Evolutionary conservation across 495 filamentous ascomycete genomes (phyloP), one percentile per base, ranked within the genome.

Genomic region (Peziza echinospora): DNA sequence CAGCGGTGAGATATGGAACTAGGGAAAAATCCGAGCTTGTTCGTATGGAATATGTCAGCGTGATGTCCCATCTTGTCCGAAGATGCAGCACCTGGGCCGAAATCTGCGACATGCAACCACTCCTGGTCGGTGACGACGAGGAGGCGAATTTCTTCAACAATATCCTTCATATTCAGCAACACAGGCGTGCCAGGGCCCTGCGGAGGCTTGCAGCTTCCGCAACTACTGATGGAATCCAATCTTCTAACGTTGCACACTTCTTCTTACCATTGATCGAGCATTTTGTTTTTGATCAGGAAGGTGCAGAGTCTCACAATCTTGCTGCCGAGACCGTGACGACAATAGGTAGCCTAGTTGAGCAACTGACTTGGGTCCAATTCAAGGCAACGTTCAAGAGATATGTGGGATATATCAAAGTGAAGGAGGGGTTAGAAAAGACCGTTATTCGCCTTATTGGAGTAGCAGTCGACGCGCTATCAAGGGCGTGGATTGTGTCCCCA

Each of bases 111-210:
- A 72, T 96, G 67, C 66, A 72, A 43, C 65, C 67, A 0, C 69
- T 97, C 21, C 72, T 87, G 25, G 73, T 77, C 26, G 73, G 69
- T 2, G 74, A 79, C 44, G 87, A 93, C 40, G 75, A 92, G 30
- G 84, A 94, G 56, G 80, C 84, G 2, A 89, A 80, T 6, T 93
- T 96, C 64, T 96, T 96, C 65, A 80, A 67, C 61, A 92, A 93
- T 51, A 72, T 93, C 34, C 68, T 96, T 11, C 84, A 91, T 48
- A 87, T 91, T 41, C 91, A 93, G 49, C 77, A 86, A 40, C 80
- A 89, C 47, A 76, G 84, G 52, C 82, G 91, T 51, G 70, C 89
- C 22, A 73, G 83, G 47, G 89, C 91, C 8, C 62, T 96, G 21
- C 79, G 81, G 39, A 66, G 82, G 41, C 64, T 97, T 17, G 76